Conservation (phyloP, 2,329 filamentous ascomycete genomes). For the Alternaria brassicae region DNA sequence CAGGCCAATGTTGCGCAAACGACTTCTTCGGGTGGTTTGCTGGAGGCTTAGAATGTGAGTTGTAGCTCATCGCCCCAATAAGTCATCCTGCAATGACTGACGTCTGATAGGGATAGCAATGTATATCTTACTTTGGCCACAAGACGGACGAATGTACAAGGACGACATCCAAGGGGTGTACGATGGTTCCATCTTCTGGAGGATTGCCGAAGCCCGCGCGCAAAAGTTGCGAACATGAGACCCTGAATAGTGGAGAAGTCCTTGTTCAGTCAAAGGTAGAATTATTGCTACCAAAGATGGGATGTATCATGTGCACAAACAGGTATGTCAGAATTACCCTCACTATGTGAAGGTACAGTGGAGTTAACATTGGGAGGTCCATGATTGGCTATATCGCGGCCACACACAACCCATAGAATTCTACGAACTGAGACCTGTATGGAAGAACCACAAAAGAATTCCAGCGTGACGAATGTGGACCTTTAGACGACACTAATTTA, state of each 20-base stretch:
- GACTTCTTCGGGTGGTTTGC: conserved; percentile 31
- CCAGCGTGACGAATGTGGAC: neutral
- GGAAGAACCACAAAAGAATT: neutral
- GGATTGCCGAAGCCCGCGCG: conserved; percentile 14
- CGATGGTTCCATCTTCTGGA: conserved; percentile 37
- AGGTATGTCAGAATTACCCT: neutral
- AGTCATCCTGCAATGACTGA: conserved; percentile 4
- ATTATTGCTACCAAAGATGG: neutral
- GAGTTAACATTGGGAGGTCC: neutral
- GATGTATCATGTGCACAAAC: neutral
- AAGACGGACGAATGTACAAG: conserved; percentile 22
- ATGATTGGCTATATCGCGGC: neutral
- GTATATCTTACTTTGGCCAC: conserved; percentile 30
- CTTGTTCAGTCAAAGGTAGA: neutral
- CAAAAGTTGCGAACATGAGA: neutral
- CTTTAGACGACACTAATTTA: neutral
- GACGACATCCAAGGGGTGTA: conserved; percentile 23
- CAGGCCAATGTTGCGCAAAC: conserved; percentile 23
- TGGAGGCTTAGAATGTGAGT: conserved; percentile 27
- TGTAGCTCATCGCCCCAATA: neutral
- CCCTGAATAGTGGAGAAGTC: neutral
- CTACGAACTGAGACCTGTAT: neutral
- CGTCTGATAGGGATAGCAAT: conserved; percentile 21
- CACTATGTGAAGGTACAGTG: neutral
- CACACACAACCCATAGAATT: neutral